Percentiles rank a stretch among this genome's conserved stretches.
These are phyloP conservation scores for Pythium brachiatum DNA, from an alignment of 352 stramenopile genomes.

Conservation along the genomic window DNA sequence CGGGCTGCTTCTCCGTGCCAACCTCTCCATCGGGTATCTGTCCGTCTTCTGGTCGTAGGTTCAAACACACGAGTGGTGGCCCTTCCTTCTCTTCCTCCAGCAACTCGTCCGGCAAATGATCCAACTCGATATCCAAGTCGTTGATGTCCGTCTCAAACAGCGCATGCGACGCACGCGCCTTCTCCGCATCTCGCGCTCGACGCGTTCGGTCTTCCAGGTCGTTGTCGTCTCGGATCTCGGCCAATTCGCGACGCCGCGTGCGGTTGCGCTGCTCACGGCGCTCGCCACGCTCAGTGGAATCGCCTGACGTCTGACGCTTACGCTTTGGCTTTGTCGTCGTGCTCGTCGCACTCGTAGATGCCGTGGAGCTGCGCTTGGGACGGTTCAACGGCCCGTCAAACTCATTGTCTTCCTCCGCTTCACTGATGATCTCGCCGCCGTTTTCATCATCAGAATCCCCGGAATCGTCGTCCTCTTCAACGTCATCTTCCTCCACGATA, in stretches of 20 bases:
- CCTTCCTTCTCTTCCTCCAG: conserved; percentile 17
- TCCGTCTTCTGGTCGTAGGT: conserved; percentile 39
- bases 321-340: conserved; percentile 9
- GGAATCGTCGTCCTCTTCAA: conserved; percentile 17
- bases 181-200: conserved; percentile 60
- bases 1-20: conserved; percentile 45
- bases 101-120: conserved; percentile 8
- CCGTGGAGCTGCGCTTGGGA: neutral
- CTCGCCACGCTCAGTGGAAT: conserved; percentile 5
- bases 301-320: conserved; percentile 5
- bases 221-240: conserved; percentile 60
- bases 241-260: conserved; percentile 61
- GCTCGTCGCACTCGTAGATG: neutral
- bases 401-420: conserved; percentile 23
- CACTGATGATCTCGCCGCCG: conserved; percentile 12
- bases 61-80: conserved; percentile 57
- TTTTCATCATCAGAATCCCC: conserved; percentile 21
- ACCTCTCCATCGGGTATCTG: conserved; percentile 36
- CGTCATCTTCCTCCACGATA: conserved; percentile 19
- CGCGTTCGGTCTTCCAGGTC: conserved; percentile 66
- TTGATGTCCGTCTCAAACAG: conserved; percentile 9
- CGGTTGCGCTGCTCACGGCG: conserved; percentile 25
- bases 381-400: conserved; percentile 12
- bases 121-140: conserved; percentile 10
- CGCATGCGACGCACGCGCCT: conserved; percentile 39